These are phyloP conservation scores for Platismatia glauca DNA, from an alignment of 495 filamentous ascomycete species.

Conservation along the genomic window DNA sequence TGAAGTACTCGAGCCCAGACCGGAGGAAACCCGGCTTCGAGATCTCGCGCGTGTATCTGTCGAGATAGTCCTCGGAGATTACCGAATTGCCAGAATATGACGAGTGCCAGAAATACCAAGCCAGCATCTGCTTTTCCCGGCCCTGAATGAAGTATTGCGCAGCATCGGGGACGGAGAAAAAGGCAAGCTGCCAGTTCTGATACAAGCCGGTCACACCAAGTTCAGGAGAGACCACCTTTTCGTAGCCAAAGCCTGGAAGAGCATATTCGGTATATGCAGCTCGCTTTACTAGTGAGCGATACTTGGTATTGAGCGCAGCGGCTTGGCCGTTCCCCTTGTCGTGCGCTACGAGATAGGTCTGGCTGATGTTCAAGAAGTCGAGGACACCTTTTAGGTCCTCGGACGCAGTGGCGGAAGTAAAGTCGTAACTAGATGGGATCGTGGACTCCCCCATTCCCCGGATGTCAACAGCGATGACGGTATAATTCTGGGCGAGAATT, in stretches of 20 bases:
- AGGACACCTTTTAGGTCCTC: background rate
- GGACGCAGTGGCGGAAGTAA: background rate
- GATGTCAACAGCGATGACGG: constrained; percentile 31
- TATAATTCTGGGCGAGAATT: constrained; percentile 25
- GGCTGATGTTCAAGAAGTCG: background rate
- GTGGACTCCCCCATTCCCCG: constrained; percentile 34
- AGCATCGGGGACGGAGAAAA: background rate
- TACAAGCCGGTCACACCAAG: background rate
- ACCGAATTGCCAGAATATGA: background rate
- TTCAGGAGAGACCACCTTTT: background rate
- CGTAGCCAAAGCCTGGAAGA: background rate
- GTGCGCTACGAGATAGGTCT: background rate
- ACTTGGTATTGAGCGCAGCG: background rate
- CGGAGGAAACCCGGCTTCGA: background rate
- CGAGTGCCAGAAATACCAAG: background rate
- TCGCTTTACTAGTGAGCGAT: constrained; percentile 1
- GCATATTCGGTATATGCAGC: background rate
- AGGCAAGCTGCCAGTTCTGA: background rate
- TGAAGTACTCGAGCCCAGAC: background rate
- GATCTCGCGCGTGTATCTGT: background rate
- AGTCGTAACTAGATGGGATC: constrained; percentile 22
- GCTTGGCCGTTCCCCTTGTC: background rate
- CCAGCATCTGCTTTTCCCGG: background rate
- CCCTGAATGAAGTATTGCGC: background rate
- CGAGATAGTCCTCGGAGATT: background rate